Evolutionary conservation across 2,329 filamentous ascomycete genomes (phyloP).

Genomic region (Hymenoscyphus infarciens): DNA sequence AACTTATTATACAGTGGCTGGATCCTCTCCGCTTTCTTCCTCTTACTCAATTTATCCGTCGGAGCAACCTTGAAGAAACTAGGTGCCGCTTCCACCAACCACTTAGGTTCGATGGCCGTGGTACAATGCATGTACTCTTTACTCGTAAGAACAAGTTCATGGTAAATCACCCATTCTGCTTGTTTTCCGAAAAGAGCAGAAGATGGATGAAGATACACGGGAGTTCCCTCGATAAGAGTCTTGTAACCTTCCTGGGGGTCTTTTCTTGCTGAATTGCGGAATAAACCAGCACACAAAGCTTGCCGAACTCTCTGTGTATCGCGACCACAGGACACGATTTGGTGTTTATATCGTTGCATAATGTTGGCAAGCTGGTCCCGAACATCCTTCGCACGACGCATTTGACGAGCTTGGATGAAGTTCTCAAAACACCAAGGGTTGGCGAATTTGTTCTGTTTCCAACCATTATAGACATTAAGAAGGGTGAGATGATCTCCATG

Average conservation of each 20-base stretch:
- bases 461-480: slow-evolving; percentile 95
- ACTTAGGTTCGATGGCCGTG: slow-evolving; percentile 89
- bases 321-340: slow-evolving; percentile 77
- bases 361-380: slow-evolving; percentile 89
- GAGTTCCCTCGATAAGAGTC: slow-evolving; percentile 91
- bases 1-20: slow-evolving; percentile 94
- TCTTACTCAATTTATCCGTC: slow-evolving; percentile 80
- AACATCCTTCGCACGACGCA: slow-evolving; percentile 87
- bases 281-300: slow-evolving; percentile 89
- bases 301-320: slow-evolving; percentile 85
- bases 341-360: slow-evolving; percentile 86
- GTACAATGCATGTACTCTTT: slow-evolving; percentile 99
- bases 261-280: slow-evolving; percentile 91
- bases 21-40: slow-evolving; percentile 91
- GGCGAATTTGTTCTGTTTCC: slow-evolving; percentile 80
- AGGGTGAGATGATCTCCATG: slow-evolving; percentile 92
- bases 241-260: slow-evolving; percentile 97
- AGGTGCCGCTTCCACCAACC: slow-evolving; percentile 92
- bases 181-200: slow-evolving; percentile 93
- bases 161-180: slow-evolving; percentile 93
- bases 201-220: slow-evolving; percentile 89
- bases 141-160: slow-evolving; percentile 84
- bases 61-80: slow-evolving; percentile 98
- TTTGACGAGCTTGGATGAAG: slow-evolving; percentile 88
- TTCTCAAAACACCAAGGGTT: slow-evolving; percentile 97